Conservation (phyloP, 1,139 yeast genomes). For the Hyphopichia pseudoburtonii region DNA sequence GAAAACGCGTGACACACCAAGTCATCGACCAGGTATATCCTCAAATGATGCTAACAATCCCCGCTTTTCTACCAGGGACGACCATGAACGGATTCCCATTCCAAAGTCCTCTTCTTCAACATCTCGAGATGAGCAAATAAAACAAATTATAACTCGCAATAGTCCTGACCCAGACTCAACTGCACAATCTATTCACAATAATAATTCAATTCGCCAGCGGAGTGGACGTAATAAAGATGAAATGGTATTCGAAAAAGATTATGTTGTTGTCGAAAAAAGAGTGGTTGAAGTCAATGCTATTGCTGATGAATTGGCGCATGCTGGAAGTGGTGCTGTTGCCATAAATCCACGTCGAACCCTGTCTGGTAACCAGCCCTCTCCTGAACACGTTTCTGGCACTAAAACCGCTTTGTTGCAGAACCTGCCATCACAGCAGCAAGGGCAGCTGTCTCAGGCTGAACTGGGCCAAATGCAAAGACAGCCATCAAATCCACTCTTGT, state of each 20-base stretch:
- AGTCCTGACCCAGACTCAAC: constrained; percentile 43
- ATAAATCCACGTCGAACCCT: constrained; percentile 24
- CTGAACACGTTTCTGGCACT: constrained; percentile 3
- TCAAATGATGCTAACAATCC: too few relatives aligned
- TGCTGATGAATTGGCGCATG: constrained; percentile 84
- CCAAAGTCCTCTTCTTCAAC: constrained; percentile 10
- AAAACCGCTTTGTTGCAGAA: neutral
- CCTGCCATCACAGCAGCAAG: neutral
- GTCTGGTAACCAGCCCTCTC: constrained; percentile 10
- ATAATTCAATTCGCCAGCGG: constrained; percentile 5
- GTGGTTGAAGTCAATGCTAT: constrained; percentile 94
- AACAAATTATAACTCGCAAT: constrained; percentile 40
- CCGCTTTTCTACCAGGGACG: too few relatives aligned
- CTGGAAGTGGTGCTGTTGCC: constrained; percentile 59
- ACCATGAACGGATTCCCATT: too few relatives aligned
- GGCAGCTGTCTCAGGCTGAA: constrained; percentile 17
- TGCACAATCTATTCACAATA: constrained; percentile 24
- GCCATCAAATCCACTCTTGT: constrained; percentile 8
- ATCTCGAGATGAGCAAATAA: constrained; percentile 46
- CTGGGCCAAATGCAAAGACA: constrained; percentile 9
- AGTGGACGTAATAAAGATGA: constrained; percentile 35
- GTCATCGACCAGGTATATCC: too few relatives aligned
- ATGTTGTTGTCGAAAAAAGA: constrained; percentile 91
- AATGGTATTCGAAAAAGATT: constrained; percentile 67
- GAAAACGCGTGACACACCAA: too few relatives aligned